Percentiles rank a stretch among this genome's conserved stretches.
These are phyloP conservation scores for Monosporozyma unispora DNA, from an alignment of 805 yeast species.

Conservation along the genomic window DNA sequence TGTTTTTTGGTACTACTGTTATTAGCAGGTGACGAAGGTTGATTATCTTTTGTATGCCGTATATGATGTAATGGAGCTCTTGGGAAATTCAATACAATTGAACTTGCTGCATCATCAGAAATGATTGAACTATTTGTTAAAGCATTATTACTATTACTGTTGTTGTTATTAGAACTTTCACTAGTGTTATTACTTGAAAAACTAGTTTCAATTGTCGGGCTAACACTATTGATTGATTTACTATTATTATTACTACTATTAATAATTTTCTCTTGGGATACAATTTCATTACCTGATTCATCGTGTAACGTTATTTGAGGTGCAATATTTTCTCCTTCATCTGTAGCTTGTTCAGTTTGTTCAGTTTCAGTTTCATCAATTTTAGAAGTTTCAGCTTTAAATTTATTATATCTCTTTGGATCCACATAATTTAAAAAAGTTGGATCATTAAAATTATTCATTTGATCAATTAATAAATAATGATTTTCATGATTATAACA, in stretches of 20 bases:
- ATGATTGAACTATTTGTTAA: not conserved
- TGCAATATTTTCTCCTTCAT: too few relatives aligned
- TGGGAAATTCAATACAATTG: constrained; percentile 20
- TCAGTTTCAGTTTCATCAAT: not conserved
- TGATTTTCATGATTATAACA: constrained; percentile 28
- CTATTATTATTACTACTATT: too few relatives aligned
- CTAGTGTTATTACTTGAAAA: not conserved
- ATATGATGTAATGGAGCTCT: constrained; percentile 2
- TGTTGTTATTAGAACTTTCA: not conserved
- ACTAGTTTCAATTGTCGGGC: not conserved
- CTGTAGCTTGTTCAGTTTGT: not conserved
- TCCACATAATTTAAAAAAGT: constrained; percentile 20
- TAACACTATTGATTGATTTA: not conserved
- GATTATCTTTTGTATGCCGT: not conserved
- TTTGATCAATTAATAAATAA: constrained; percentile 24
- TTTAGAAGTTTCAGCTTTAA: not conserved
- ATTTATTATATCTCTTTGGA: constrained; percentile 2
- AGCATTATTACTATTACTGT: not conserved
- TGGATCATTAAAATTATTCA: constrained; percentile 25
- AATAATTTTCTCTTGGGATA: not conserved
- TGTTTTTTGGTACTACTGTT: not conserved
- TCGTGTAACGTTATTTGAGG: not conserved
- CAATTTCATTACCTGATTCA: not conserved
- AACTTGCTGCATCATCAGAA: constrained; percentile 8
- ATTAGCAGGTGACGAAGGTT: not conserved